Evolutionary conservation across 768 basidiomycete genomes (phyloP).

Genomic region (Amylocystis lapponica): DNA sequence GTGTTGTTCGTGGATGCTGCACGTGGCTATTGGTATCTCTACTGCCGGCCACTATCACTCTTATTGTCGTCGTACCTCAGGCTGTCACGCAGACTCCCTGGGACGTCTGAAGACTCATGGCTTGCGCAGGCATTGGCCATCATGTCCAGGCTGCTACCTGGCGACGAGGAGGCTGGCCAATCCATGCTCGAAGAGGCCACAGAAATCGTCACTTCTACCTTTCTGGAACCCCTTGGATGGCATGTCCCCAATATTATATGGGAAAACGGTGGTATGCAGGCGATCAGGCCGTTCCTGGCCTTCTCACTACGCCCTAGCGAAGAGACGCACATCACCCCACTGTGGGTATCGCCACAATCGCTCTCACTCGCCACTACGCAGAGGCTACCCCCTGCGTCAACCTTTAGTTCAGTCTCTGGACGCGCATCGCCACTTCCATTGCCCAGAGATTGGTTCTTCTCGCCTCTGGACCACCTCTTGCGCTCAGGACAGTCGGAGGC

Average conservation of each 20-base stretch:
- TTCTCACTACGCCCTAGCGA: conserved; percentile 38
- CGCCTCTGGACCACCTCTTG: conserved; percentile 72
- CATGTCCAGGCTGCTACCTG: conserved; percentile 52
- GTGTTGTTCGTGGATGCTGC: conserved; percentile 18
- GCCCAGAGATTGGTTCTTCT: conserved; percentile 58
- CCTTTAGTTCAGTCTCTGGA: conserved; percentile 3
- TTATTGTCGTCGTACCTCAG: conserved; percentile 50
- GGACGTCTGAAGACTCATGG: conserved; percentile 54
- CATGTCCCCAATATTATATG: conserved; percentile 37
- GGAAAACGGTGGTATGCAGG: conserved; percentile 43
- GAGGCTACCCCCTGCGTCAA: conserved; percentile 27
- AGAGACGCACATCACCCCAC: conserved; percentile 45
- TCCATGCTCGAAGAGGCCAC: conserved; percentile 37
- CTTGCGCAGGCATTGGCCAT: conserved; percentile 59
- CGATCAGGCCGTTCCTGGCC: conserved; percentile 57
- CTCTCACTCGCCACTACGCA: conserved; percentile 55
- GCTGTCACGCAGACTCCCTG: conserved; percentile 54
- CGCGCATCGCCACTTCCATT: conserved; percentile 37
- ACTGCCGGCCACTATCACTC: conserved; percentile 48
- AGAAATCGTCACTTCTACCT: conserved; percentile 33
- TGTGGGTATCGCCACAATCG: conserved; percentile 44
- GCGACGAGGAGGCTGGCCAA: conserved; percentile 62
- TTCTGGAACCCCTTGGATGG: conserved; percentile 34
- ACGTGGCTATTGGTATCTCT: conserved; percentile 26
- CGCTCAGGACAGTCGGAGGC: conserved; percentile 70